Evolutionary conservation across 2,329 filamentous ascomycete genomes (phyloP).

Genomic region (Lecanoromycetidae sp.): DNA sequence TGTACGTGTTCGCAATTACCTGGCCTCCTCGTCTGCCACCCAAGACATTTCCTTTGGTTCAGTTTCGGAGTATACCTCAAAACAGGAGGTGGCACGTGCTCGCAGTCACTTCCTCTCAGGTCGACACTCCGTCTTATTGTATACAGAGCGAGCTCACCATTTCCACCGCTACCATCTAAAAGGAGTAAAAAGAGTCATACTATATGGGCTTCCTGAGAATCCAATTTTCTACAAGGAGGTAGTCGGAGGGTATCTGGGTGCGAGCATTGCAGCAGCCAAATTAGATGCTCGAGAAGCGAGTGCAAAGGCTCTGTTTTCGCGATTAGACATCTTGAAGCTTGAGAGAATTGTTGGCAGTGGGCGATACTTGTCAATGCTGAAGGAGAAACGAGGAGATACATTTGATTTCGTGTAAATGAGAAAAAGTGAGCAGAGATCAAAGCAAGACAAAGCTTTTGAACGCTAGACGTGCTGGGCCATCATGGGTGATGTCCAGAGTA

Average conservation of each 20-base stretch:
- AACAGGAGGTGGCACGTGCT: conserved; percentile 67
- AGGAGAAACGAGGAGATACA: conserved; percentile 67
- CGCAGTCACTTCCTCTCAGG: conserved; percentile 78
- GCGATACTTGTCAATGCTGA: conserved; percentile 72
- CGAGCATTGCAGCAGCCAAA: conserved; percentile 37
- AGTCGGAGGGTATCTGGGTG: conserved; percentile 51
- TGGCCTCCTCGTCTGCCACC: conserved; percentile 55
- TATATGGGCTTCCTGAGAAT: conserved; percentile 87
- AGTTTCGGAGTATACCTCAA: conserved; percentile 77
- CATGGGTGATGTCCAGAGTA: neutral
- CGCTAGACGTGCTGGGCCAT: neutral
- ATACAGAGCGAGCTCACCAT: conserved; percentile 93
- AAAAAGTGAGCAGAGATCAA: neutral
- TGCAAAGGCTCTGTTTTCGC: conserved; percentile 59
- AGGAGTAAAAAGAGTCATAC: conserved; percentile 71
- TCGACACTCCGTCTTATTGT: conserved; percentile 70
- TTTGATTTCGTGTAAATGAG: conserved; percentile 82
- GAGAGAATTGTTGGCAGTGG: conserved; percentile 77
- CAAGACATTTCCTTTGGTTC: conserved; percentile 59
- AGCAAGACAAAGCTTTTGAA: neutral
- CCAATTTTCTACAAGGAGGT: conserved; percentile 69
- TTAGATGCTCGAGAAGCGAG: conserved; percentile 39
- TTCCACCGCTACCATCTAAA: conserved; percentile 77
- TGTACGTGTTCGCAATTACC: conserved; percentile 82
- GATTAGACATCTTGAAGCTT: conserved; percentile 77